Percentiles rank a stretch among this genome's conserved stretches.
phyloP scores from a whole-genome alignment of 805 yeast species.

The Starmera caribaea region DNA sequence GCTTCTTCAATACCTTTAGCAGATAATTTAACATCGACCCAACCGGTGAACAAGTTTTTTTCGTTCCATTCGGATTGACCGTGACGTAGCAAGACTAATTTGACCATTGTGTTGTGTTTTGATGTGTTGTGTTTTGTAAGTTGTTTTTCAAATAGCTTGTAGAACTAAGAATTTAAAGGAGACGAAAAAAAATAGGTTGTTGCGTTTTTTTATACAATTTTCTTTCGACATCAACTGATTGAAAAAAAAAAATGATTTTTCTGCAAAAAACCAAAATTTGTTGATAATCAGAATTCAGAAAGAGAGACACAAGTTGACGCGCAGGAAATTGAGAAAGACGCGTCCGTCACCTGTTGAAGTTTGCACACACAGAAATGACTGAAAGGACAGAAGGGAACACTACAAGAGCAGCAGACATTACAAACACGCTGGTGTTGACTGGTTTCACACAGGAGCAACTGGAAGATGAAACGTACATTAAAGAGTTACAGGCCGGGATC shows the following conservation, averaged over 20 bases:
- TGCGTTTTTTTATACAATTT: background rate
- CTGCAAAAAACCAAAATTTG: background rate
- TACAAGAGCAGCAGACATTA: constrained; percentile 4
- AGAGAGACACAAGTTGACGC: too few relatives aligned
- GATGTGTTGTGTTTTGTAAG: background rate
- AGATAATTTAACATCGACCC: constrained; percentile 91
- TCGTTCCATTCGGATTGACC: constrained; percentile 99
- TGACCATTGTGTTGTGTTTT: constrained; percentile 33
- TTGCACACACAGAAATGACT: background rate
- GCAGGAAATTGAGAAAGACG: background rate
- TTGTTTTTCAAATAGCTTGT: background rate
- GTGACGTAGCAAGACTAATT: constrained; percentile 92
- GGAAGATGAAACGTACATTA: constrained; percentile 10
- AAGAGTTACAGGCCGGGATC: constrained; percentile 16
- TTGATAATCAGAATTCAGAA: too few relatives aligned
- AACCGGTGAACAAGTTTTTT: constrained; percentile 95
- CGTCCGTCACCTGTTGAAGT: constrained; percentile 1
- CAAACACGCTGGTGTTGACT: constrained; percentile 20
- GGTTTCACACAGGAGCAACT: constrained; percentile 10
- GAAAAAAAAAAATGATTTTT: background rate
- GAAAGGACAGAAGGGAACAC: background rate
- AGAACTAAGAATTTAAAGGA: background rate
- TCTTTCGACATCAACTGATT: background rate
- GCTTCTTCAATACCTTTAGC: constrained; percentile 87
- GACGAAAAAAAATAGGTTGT: background rate